Percentiles rank a stretch among this genome's conserved stretches.
phyloP scores from a whole-genome alignment of 2,329 filamentous ascomycete species.

The Sporothrix brasiliensis region DNA sequence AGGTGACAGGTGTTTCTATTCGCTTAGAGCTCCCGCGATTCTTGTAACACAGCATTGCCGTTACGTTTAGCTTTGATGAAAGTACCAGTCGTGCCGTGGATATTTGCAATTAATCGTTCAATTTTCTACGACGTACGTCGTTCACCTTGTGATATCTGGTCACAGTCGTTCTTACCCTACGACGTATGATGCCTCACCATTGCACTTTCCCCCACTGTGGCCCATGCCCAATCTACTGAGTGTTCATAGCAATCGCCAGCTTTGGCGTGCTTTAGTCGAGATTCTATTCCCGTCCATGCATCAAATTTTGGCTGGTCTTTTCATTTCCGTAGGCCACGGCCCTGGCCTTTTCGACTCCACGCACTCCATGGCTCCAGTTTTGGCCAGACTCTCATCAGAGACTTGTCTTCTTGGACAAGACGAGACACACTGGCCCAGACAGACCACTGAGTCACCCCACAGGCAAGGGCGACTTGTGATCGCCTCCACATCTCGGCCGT shows the following conservation, averaged over 20 bases:
- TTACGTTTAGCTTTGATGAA: conserved; percentile 13
- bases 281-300: background rate
- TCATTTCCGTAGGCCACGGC: background rate
- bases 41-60: background rate
- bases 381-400: background rate
- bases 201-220: background rate
- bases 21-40: background rate
- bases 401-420: background rate
- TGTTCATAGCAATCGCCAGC: background rate
- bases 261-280: background rate
- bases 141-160: background rate
- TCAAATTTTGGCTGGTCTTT: conserved; percentile 9
- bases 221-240: background rate
- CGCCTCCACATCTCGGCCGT: conserved; percentile 24
- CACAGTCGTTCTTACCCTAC: background rate
- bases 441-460: background rate
- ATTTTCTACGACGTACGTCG: too few relatives aligned
- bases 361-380: conserved; percentile 1
- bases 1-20: background rate
- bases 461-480: conserved; percentile 24
- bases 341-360: background rate
- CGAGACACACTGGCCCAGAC: background rate
- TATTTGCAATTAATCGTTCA: background rate
- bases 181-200: background rate
- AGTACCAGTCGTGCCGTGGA: background rate